A percentile compares a stretch with the other conserved stretches of the same genome.
Conservation (phyloP, 164 flowering plant genomes). For the Sedum album region DNA sequence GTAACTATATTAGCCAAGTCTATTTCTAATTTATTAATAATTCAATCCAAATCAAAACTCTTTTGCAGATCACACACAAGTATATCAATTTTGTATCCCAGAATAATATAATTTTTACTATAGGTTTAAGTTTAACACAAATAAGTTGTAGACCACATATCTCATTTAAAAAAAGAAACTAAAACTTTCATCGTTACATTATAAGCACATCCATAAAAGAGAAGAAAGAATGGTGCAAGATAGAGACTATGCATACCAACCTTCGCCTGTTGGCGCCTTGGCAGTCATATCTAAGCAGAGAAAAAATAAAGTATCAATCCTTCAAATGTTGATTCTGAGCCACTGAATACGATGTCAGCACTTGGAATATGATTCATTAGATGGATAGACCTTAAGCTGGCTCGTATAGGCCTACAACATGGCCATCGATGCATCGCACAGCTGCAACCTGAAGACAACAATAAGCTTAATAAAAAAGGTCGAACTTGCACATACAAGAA, state of each 20-base stretch:
- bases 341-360: not conserved
- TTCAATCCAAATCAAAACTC: too few relatives aligned
- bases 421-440: constrained; percentile 72
- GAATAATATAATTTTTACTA: too few relatives aligned
- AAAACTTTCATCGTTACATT: not conserved
- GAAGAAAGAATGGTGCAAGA: not conserved
- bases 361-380: not conserved
- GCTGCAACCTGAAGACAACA: constrained; percentile 60
- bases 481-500: not conserved
- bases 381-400: constrained; percentile 24
- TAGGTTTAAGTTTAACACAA: too few relatives aligned
- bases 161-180: not conserved
- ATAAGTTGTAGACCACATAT: not conserved
- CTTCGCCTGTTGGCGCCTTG: not conserved
- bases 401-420: constrained; percentile 78
- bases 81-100: too few relatives aligned
- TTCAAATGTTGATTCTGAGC: not conserved
- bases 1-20: too few relatives aligned
- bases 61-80: too few relatives aligned
- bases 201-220: not conserved
- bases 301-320: not conserved
- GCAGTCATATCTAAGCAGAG: not conserved
- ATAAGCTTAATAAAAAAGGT: not conserved
- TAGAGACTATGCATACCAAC: not conserved
- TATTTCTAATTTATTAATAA: too few relatives aligned